Base-by-base conservation (phyloP, 495 filamentous ascomycete genomes). In the Extremus antarcticus region DNA sequence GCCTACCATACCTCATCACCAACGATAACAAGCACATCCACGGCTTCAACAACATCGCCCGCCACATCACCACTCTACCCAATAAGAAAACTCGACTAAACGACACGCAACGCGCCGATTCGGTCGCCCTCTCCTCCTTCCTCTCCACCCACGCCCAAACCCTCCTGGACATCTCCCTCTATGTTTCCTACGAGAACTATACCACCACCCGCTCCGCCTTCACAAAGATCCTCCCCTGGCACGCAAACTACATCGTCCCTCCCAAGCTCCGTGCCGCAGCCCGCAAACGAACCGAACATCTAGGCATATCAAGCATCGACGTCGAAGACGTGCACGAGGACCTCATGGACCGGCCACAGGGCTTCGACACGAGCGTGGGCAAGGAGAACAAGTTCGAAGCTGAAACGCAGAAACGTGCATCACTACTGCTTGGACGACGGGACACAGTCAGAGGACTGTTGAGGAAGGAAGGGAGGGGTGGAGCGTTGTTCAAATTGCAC, bases 151-250 rank as follows among this genome's bases (percentile, higher is more conserved):
- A 57, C 17, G 68, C 61, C 3, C 56, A 43, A 21, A 65, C 65
- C 10, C 60, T 72, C 35, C 45, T 72, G 10, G 68, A 68, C 57
- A 62, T 69, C 46, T 67, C 63, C 40, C 83, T 98, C 60, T 97
- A 92, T 70, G 82, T 90, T 64, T 92, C 88, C 39, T 84, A 82
- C 58, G 78, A 84, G 55, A 96, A 95, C 71, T 98, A 90, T 75
- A 63, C 69, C 47, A 66, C 74, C 38, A 94, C 88, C 32, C 81
- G 85, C 8, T 86, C 88, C 9, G 81, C 87, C 29, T 91, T 85
- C 71, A 82, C 80, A 52, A 66, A 72, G 2, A 77, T 94, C 54
- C 80, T 95, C 25, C 82, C 84, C 20, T 90, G 90, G 74, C 87
- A 92, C 9, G 77, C 84, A 49, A 85, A 86, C 63, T 96, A 87